These are phyloP conservation scores for Fusarium verrucosum DNA, from an alignment of 2,329 filamentous ascomycete species.

Conservation along the genomic window DNA sequence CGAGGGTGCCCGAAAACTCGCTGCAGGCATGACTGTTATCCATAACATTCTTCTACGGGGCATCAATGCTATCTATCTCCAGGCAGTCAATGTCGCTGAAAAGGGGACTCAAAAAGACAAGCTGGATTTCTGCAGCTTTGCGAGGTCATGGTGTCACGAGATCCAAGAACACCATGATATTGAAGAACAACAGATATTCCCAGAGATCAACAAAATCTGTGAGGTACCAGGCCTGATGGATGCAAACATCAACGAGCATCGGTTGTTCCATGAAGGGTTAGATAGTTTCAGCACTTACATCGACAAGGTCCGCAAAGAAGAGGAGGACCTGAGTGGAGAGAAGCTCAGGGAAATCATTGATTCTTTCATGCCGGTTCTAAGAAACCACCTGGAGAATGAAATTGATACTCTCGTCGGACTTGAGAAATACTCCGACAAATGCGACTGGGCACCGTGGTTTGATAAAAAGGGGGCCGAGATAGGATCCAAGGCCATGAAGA, in stretches of 20 bases:
- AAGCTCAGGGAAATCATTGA: constrained; percentile 38
- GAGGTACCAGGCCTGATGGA: constrained; percentile 53
- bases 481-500: constrained; percentile 25
- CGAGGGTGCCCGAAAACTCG: constrained; percentile 36
- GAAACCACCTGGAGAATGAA: constrained; percentile 52
- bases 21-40: constrained; percentile 47
- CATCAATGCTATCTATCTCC: constrained; percentile 52
- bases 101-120: constrained; percentile 46
- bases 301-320: constrained; percentile 39
- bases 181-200: constrained; percentile 54
- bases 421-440: constrained; percentile 47
- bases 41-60: constrained; percentile 52
- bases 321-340: constrained; percentile 46
- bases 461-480: constrained; percentile 30
- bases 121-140: constrained; percentile 47
- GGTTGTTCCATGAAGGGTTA: constrained; percentile 51
- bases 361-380: constrained; percentile 47
- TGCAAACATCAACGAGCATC: constrained; percentile 54
- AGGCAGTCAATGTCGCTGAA: constrained; percentile 48
- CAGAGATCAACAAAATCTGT: constrained; percentile 48
- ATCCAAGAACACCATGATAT: constrained; percentile 52
- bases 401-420: constrained; percentile 50
- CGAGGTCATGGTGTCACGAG: constrained; percentile 45
- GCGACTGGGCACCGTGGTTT: constrained; percentile 49
- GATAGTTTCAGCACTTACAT: constrained; percentile 48